These are phyloP conservation scores for Pichia inconspicua DNA, from an alignment of 1,139 yeast species.

Conservation along the genomic window DNA sequence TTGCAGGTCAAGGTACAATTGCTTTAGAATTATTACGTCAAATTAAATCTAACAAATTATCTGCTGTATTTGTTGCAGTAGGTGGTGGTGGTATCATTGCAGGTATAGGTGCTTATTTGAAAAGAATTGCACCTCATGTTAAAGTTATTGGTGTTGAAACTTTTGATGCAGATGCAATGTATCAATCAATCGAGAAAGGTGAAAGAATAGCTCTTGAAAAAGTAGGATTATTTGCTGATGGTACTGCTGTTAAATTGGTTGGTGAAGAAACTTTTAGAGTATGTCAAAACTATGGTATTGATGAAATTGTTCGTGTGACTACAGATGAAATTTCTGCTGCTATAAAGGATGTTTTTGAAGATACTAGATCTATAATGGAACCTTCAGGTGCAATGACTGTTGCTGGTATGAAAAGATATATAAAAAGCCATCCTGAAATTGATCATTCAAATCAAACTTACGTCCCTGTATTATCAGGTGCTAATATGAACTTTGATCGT, in stretches of 20 bases:
- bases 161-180: constrained; percentile 85
- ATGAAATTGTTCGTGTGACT: constrained; percentile 77
- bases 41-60: constrained; percentile 64
- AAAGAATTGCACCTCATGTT: constrained; percentile 95
- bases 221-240: constrained; percentile 99
- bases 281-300: constrained; percentile 61
- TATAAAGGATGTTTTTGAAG: constrained; percentile 91
- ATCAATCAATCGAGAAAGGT: constrained; percentile 56
- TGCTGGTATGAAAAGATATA: constrained; percentile 86
- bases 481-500: constrained; percentile 96
- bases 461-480: constrained; percentile 87
- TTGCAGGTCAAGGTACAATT: constrained; percentile 99
- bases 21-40: constrained; percentile 91
- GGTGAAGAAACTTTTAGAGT: constrained; percentile 91
- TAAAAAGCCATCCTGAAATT: constrained; percentile 54
- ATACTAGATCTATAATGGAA: constrained; percentile 87
- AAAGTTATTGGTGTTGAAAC: constrained; percentile 95
- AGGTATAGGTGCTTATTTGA: constrained; percentile 83
- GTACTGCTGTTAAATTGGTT: constrained; percentile 88
- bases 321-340: constrained; percentile 98
- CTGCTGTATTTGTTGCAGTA: constrained; percentile 84
- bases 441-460: constrained; percentile 70
- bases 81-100: constrained; percentile 98
- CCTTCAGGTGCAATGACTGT: constrained; percentile 96
- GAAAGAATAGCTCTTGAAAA: constrained; percentile 49